Evolutionary conservation across 2,329 filamentous ascomycete species (phyloP).

Genomic region (Myriosclerotinia duriaeana): DNA sequence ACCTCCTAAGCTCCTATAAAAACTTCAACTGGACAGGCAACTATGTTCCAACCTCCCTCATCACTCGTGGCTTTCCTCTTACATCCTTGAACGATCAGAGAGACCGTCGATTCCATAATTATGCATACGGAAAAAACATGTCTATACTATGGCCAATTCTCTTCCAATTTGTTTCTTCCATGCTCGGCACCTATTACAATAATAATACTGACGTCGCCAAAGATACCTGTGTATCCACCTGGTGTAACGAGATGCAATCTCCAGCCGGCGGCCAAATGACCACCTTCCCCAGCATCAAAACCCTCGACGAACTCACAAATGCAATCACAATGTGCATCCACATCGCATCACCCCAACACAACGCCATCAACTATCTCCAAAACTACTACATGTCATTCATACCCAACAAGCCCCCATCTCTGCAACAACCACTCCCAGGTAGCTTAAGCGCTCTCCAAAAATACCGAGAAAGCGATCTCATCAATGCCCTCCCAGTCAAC

Average conservation of each 20-base stretch:
- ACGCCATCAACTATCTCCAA: constrained; percentile 53
- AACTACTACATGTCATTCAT: constrained; percentile 53
- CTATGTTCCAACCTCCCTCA: constrained; percentile 50
- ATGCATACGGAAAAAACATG: constrained; percentile 50
- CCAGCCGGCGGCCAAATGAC: constrained; percentile 43
- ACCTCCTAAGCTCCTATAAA: constrained; percentile 24
- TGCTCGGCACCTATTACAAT: constrained; percentile 43
- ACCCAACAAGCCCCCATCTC: constrained; percentile 45
- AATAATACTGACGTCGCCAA: constrained; percentile 39
- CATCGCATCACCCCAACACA: constrained; percentile 52
- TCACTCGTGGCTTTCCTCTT: constrained; percentile 46
- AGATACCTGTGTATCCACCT: constrained; percentile 43
- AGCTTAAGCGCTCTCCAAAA: constrained; percentile 23
- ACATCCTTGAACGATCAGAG: constrained; percentile 38
- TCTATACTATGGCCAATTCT: constrained; percentile 47
- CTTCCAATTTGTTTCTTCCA: constrained; percentile 45
- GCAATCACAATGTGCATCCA: constrained; percentile 54
- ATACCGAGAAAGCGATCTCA: constrained; percentile 22
- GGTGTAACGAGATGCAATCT: constrained; percentile 45
- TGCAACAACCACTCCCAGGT: constrained; percentile 42
- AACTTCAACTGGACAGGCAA: constrained; percentile 24
- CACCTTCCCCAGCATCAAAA: constrained; percentile 47
- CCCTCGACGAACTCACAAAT: constrained; percentile 46
- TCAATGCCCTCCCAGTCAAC: constrained; percentile 45
- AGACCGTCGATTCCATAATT: constrained; percentile 47